Evolutionary conservation across 345 rosid genomes (phyloP).

Genomic region (Ricinus communis): DNA sequence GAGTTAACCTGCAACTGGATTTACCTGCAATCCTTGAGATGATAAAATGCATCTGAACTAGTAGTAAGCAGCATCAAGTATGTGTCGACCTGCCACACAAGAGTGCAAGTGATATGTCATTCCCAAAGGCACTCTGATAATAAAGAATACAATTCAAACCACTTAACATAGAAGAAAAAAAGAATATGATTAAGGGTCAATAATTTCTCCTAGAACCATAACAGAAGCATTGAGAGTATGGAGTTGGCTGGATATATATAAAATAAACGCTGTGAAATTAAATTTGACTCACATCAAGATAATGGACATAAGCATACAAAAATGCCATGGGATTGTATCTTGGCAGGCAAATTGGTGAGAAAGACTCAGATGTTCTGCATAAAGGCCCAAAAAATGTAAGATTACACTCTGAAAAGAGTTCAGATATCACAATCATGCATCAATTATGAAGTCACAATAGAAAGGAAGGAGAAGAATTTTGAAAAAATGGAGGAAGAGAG

Average conservation of each 20-base stretch:
- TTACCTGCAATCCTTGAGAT: slow-evolving; percentile 98
- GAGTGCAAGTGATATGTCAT: slow-evolving; percentile 18
- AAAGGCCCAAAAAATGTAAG: slow-evolving; percentile 20
- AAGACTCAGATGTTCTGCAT: slow-evolving; percentile 95
- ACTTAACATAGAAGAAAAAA: slow-evolving; percentile 5
- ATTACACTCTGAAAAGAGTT: not conserved
- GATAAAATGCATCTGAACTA: slow-evolving; percentile 91
- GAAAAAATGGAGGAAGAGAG: not conserved
- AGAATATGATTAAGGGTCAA: not conserved
- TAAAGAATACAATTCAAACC: no score
- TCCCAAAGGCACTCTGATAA: slow-evolving; percentile 6
- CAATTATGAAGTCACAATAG: not conserved
- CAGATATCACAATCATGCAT: not conserved
- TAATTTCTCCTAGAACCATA: not conserved
- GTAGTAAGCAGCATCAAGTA: slow-evolving; percentile 91
- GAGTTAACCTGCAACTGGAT: not conserved
- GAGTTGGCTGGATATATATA: not conserved
- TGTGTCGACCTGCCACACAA: slow-evolving; percentile 71
- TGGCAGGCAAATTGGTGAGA: slow-evolving; percentile 97
- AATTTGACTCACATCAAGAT: slow-evolving; percentile 77
- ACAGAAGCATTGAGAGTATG: not conserved
- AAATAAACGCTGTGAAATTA: slow-evolving; percentile 9
- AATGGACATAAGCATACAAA: slow-evolving; percentile 91
- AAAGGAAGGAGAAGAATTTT: not conserved
- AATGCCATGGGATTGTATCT: slow-evolving; percentile 96